A percentile compares a stretch with the other conserved stretches of the same genome.
phyloP scores from a whole-genome alignment of 495 filamentous ascomycete genomes.

The Hypoxylon subgilvum region DNA sequence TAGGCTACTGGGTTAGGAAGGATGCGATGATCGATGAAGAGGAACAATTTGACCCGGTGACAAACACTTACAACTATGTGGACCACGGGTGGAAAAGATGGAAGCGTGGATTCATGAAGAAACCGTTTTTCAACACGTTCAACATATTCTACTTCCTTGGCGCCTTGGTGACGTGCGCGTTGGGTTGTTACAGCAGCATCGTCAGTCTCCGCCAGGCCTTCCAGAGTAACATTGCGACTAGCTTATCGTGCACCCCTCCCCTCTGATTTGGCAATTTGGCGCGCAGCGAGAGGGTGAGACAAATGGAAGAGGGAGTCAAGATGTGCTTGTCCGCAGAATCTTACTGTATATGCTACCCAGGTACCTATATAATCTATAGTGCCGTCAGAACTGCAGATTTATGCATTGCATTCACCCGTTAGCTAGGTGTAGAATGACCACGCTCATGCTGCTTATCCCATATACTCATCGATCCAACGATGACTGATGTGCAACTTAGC shows the following conservation, averaged over 20 bases:
- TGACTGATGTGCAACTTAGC: too few relatives aligned
- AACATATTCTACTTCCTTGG: constrained; percentile 44
- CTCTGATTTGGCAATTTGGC: constrained; percentile 20
- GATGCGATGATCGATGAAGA: constrained; percentile 36
- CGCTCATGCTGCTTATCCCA: too few relatives aligned
- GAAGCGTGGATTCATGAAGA: constrained; percentile 41
- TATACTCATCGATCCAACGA: too few relatives aligned
- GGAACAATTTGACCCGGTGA: constrained; percentile 29
- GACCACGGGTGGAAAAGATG: constrained; percentile 38
- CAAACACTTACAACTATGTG: constrained; percentile 35
- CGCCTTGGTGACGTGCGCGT: constrained; percentile 36
- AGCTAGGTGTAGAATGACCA: too few relatives aligned
- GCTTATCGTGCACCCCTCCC: constrained; percentile 39
- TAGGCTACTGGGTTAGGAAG: constrained; percentile 43
- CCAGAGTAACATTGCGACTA: constrained; percentile 35
- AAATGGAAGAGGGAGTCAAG: background rate
- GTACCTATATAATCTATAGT: too few relatives aligned
- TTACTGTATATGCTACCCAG: background rate
- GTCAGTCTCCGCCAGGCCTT: constrained; percentile 39
- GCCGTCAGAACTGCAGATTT: too few relatives aligned
- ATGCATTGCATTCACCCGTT: too few relatives aligned
- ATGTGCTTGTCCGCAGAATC: background rate
- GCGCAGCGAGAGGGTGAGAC: background rate
- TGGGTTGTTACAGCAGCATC: constrained; percentile 42
- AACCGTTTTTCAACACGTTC: constrained; percentile 38